These are phyloP conservation scores for Clavispora phyllophila DNA, from an alignment of 805 yeast species.

Conservation along the genomic window DNA sequence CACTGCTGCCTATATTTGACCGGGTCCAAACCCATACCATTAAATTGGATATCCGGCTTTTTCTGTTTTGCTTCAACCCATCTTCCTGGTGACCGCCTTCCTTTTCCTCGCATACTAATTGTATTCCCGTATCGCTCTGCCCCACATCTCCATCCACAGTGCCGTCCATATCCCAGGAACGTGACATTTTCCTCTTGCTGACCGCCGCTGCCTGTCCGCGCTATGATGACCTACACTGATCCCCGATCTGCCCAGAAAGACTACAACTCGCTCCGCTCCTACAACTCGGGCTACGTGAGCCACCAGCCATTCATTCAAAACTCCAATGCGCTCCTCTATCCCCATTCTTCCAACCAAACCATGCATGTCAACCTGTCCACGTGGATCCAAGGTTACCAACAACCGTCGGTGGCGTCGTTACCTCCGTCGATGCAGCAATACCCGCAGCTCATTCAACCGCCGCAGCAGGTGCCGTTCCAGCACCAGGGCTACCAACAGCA, in stretches of 20 bases:
- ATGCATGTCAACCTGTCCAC: not conserved
- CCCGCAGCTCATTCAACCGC: not conserved
- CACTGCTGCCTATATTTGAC: not conserved
- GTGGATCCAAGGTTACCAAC: not conserved
- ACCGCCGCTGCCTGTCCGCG: not conserved
- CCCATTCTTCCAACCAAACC: not conserved
- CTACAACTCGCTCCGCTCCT: not conserved
- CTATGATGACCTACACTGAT: not conserved
- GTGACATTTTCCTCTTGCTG: not conserved
- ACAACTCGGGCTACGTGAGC: not conserved
- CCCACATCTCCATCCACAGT: not conserved
- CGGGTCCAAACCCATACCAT: not conserved
- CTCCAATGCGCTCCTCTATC: not conserved
- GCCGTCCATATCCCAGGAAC: not conserved
- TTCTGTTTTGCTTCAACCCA: not conserved
- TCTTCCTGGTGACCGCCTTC: not conserved
- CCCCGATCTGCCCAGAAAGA: not conserved
- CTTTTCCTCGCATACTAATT: not conserved
- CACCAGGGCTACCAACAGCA: not conserved
- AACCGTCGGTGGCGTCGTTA: not conserved
- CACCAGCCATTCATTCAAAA: not conserved
- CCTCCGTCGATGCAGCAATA: not conserved
- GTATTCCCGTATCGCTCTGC: not conserved
- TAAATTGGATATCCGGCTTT: not conserved
- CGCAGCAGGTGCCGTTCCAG: not conserved